Base-by-base conservation (phyloP, 495 filamentous ascomycete species). In the Talaromyces thailandensis region DNA sequence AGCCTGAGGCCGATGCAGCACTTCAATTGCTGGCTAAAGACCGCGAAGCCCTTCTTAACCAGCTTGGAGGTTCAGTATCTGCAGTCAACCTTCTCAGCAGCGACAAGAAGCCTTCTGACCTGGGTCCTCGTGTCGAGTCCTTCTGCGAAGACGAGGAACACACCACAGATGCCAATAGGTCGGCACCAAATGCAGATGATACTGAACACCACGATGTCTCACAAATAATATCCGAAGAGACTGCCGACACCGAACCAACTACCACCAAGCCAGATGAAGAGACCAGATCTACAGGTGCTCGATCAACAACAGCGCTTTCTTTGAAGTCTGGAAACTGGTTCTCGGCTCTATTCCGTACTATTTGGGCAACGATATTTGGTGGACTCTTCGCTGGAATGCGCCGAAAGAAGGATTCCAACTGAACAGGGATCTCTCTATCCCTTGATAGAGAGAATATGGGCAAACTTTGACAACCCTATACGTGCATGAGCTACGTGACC, bases 271-370 rank as follows among this genome's bases (percentile, higher is more conserved):
- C 50, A 18, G 75, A 70, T 61, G 73, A 73, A 58, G 73, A 74
- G 57, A 65, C 72, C 72, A 73, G 72, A 62, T 62, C 61, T 43
- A 45, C 50, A 31, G 53, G 51, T 26, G 76, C 73, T 64, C 77
- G 72, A 71, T 78, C 77, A 71, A 74, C 78, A 57, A 70, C 70
- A 61, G 75, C 75, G 69, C 71, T 78, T 69, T 76, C 77, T 68
- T 63, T 76, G 65, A 76, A 75, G 69, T 62, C 67, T 59, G 74
- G 76, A 65, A 75, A 70, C 68, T 80, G 77, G 77, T 69, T 80
- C 70, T 76, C 72, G 67, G 71, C 68, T 60, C 69, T 80, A 63
- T 66, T 77, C 65, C 76, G 76, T 62, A 69, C 74, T 37, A 71
- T 80, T 48, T 80, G 77, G 68, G 69, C 67, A 32, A 70, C 68